These are phyloP conservation scores for Fusarium verrucosum DNA, from an alignment of 2,329 filamentous ascomycete species.

Conservation along the genomic window DNA sequence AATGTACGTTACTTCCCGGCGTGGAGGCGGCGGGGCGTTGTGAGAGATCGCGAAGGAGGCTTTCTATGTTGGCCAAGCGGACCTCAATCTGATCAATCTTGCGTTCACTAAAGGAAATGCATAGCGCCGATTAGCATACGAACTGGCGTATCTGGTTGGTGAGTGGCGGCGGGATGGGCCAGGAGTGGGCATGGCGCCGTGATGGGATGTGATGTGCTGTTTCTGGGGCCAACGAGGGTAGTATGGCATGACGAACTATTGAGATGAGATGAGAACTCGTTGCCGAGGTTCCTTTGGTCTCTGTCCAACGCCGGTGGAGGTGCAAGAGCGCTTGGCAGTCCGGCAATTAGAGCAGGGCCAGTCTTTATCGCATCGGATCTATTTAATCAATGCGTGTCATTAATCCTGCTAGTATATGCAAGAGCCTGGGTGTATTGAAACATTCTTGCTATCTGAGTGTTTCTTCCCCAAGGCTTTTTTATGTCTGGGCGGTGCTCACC, in stretches of 20 bases:
- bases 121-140: constrained; percentile 11
- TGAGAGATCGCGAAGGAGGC: constrained; percentile 53
- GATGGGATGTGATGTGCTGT: background rate
- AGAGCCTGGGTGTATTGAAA: background rate
- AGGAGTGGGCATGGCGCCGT: background rate
- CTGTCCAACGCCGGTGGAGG: constrained; percentile 63
- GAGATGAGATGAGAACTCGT: constrained; percentile 66
- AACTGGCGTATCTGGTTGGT: background rate
- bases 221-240: background rate
- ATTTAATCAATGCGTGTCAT: constrained; percentile 30
- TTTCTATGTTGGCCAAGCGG: constrained; percentile 57
- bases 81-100: constrained; percentile 62
- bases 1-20: constrained; percentile 37
- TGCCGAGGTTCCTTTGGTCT: constrained; percentile 64
- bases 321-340: constrained; percentile 62
- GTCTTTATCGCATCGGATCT: constrained; percentile 69
- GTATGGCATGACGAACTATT: constrained; percentile 59
- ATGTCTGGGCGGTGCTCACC: constrained; percentile 45
- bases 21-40: constrained; percentile 40
- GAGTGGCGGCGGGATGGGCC: background rate
- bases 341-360: constrained; percentile 67
- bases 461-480: constrained; percentile 8
- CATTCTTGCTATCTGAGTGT: constrained; percentile 1
- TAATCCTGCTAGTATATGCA: constrained; percentile 5
- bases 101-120: constrained; percentile 54